A percentile compares a stretch with the other conserved stretches of the same genome.
Evolutionary conservation across 495 filamentous ascomycete species (phyloP).

Genomic region (Beverwykella pulmonaria): DNA sequence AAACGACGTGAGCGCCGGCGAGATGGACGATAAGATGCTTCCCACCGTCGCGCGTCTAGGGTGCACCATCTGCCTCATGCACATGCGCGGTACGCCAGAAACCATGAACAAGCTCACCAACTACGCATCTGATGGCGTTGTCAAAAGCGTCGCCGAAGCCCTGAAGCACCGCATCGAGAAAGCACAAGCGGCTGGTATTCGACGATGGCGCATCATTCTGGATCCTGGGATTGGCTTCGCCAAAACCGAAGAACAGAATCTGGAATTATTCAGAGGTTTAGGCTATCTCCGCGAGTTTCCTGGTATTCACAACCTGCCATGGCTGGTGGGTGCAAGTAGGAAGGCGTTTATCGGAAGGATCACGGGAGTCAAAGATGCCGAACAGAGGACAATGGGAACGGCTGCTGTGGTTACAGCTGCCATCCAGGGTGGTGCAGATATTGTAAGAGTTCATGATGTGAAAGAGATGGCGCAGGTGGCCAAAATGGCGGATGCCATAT

Average conservation of each 20-base stretch:
- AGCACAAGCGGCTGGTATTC: conserved; percentile 80
- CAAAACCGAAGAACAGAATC: conserved; percentile 77
- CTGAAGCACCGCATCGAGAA: conserved; percentile 69
- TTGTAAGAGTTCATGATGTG: conserved; percentile 94
- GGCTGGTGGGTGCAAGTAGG: conserved; percentile 86
- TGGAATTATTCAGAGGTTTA: conserved; percentile 73
- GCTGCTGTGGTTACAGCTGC: conserved; percentile 86
- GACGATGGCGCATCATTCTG: conserved; percentile 91
- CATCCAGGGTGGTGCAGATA: conserved; percentile 88
- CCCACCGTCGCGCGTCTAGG: conserved; percentile 74
- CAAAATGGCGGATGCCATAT: conserved; percentile 86
- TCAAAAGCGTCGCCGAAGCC: conserved; percentile 70
- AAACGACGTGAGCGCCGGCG: conserved; percentile 89
- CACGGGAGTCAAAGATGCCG: conserved; percentile 71
- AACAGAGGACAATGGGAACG: conserved; percentile 77
- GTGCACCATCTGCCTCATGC: conserved; percentile 87
- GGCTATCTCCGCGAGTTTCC: conserved; percentile 62
- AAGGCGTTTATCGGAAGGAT: conserved; percentile 87
- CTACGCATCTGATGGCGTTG: conserved; percentile 71
- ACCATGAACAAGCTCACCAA: conserved; percentile 71
- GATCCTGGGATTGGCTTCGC: conserved; percentile 95
- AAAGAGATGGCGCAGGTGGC: conserved; percentile 84
- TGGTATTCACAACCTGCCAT: conserved; percentile 74
- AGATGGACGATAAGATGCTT: conserved; percentile 80
- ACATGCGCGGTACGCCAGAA: conserved; percentile 86